phyloP scores from a whole-genome alignment of 192 early-diverging fungal species.

The Coemansia sp. region DNA sequence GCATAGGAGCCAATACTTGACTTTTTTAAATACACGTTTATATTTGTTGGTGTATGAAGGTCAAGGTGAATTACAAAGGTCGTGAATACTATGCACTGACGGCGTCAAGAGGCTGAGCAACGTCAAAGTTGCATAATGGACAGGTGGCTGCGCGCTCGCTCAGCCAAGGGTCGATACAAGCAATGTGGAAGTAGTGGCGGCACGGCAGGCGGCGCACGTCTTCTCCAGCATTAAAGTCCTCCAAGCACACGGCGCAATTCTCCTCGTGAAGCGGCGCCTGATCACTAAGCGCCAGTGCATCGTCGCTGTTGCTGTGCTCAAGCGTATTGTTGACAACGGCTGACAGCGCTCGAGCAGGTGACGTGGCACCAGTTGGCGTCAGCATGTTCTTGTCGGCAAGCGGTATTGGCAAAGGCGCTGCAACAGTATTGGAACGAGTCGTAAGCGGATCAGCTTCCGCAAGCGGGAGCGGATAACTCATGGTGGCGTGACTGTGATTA shows the following conservation, averaged over 20 bases:
- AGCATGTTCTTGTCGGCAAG: not conserved
- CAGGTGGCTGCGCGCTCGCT: slow-evolving; percentile 30
- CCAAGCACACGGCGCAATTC: slow-evolving; percentile 51
- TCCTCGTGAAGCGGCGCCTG: slow-evolving; percentile 29
- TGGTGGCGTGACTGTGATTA: not conserved
- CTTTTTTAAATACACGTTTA: not conserved
- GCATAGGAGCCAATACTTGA: not conserved
- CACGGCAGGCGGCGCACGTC: slow-evolving; percentile 49
- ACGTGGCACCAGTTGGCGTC: not conserved
- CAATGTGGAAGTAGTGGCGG: slow-evolving; percentile 42
- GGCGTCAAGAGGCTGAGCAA: not conserved
- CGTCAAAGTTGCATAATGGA: slow-evolving; percentile 51
- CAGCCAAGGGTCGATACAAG: slow-evolving; percentile 53
- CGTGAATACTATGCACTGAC: not conserved
- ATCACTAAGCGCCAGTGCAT: not conserved
- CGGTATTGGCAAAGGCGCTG: not conserved
- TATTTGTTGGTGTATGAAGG: not conserved
- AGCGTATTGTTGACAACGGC: not conserved
- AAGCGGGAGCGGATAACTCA: not conserved
- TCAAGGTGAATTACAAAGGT: not conserved
- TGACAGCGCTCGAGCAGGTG: not conserved
- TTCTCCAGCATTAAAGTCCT: slow-evolving; percentile 39
- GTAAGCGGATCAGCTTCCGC: not conserved
- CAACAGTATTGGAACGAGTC: not conserved
- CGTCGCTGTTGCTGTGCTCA: not conserved